Conservation (phyloP, 371 early-diverging fungal genomes). For the Thermomucor indicae-seudaticae region DNA sequence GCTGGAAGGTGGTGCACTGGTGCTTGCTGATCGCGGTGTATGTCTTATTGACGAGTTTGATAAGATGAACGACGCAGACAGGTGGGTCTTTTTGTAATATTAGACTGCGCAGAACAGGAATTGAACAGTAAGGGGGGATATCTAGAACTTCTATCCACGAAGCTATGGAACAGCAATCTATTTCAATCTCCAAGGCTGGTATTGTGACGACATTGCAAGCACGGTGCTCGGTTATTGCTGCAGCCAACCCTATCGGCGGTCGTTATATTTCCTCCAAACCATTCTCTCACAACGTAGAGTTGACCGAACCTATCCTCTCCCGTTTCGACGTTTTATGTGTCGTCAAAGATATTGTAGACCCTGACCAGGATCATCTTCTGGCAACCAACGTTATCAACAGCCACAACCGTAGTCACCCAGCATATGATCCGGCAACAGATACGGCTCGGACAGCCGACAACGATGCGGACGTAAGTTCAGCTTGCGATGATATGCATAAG, state of each 20-base stretch:
- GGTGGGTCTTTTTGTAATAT: constrained; percentile 23
- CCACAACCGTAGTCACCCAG: constrained; percentile 90
- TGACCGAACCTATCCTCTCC: constrained; percentile 98
- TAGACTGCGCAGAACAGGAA: neutral
- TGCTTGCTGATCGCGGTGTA: constrained; percentile 88
- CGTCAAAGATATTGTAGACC: constrained; percentile 92
- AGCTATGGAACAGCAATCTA: constrained; percentile 97
- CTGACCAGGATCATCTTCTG: constrained; percentile 84
- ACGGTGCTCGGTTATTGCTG: constrained; percentile 86
- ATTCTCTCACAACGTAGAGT: constrained; percentile 98
- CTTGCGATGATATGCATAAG: too few species aligned
- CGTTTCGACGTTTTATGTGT: constrained; percentile 99
- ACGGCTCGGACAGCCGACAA: constrained; percentile 26
- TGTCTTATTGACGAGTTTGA: constrained; percentile 97
- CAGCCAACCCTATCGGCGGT: constrained; percentile 97
- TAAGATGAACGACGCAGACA: constrained; percentile 89
- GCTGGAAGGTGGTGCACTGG: constrained; percentile 98
- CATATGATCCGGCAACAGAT: constrained; percentile 36
- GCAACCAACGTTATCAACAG: constrained; percentile 94
- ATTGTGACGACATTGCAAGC: constrained; percentile 93
- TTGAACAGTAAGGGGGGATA: neutral
- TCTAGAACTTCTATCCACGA: constrained; percentile 88
- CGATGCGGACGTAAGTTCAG: too few species aligned
- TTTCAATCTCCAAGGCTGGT: constrained; percentile 91
- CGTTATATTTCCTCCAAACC: constrained; percentile 95